Percentiles rank a stretch among this genome's conserved stretches.
Conservation (phyloP, 148 eudicot species). For the Cornus suecica region DNA sequence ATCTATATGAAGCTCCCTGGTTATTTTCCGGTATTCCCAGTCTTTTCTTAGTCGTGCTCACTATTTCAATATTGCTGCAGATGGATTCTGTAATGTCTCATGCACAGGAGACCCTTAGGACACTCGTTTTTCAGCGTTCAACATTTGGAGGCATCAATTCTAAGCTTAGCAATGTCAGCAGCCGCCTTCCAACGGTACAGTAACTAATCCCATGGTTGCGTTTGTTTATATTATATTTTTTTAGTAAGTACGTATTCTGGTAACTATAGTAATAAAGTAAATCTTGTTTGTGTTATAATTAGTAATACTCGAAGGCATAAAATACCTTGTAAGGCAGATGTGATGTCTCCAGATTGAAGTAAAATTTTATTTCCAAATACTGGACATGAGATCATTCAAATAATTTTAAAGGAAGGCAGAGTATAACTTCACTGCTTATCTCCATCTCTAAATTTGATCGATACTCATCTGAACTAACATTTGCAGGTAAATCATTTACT, state of each 20-base stretch:
- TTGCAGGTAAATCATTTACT: conserved; percentile 86
- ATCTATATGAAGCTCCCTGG: not conserved
- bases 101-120: conserved; percentile 50
- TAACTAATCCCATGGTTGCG: not conserved
- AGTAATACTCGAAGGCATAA: not conserved
- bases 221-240: not conserved
- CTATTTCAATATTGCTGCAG: conserved; percentile 22
- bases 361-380: not conserved
- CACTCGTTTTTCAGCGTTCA: conserved; percentile 49
- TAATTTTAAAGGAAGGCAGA: not conserved
- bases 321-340: not conserved
- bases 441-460: not conserved
- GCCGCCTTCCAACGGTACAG: conserved; percentile 57
- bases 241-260: too few species aligned
- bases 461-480: conserved; percentile 1
- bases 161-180: conserved; percentile 51
- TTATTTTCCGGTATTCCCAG: not conserved
- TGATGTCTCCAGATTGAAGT: not conserved
- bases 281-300: too few species aligned
- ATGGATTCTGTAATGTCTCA: conserved; percentile 59
- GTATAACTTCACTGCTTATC: not conserved
- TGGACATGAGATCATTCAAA: not conserved
- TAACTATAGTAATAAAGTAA: too few species aligned
- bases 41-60: not conserved
- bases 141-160: conserved; percentile 57